Evolutionary conservation across 805 yeast species (phyloP).

Genomic region (Yarrowia yakushimensis): DNA sequence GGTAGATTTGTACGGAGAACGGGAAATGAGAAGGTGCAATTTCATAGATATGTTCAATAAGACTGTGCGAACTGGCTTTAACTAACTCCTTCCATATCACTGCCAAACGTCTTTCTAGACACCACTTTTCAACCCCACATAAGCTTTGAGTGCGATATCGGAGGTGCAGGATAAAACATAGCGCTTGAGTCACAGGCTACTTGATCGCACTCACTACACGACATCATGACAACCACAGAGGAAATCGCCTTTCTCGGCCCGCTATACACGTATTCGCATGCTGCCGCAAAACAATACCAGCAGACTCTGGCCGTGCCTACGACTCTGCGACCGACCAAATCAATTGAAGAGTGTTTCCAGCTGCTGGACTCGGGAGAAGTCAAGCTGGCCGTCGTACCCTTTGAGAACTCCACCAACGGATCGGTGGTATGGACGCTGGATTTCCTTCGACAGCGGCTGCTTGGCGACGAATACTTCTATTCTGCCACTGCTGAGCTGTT

Average conservation of each 20-base stretch:
- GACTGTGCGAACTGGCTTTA: too few relatives aligned
- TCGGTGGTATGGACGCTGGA: conserved; percentile 86
- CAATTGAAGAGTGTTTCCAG: conserved; percentile 56
- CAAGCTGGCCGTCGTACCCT: conserved; percentile 78
- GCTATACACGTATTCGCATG: conserved; percentile 88
- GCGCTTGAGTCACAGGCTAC: neutral
- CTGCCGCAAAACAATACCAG: conserved; percentile 42
- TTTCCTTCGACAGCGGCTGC: conserved; percentile 54
- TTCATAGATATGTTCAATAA: too few relatives aligned
- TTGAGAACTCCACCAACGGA: conserved; percentile 94
- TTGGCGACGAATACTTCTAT: neutral
- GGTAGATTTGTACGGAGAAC: too few relatives aligned
- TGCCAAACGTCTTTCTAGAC: too few relatives aligned
- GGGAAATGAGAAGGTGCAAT: too few relatives aligned
- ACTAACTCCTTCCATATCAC: too few relatives aligned
- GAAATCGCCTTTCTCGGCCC: conserved; percentile 76
- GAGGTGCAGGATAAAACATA: neutral
- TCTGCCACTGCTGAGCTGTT: conserved; percentile 69
- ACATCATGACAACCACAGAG: neutral
- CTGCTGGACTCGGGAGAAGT: conserved; percentile 46
- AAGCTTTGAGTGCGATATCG: conserved; percentile 16
- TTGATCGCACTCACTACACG: neutral
- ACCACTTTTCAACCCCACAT: neutral
- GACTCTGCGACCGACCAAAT: conserved; percentile 26
- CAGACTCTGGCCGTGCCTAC: conserved; percentile 27